A percentile compares a stretch with the other conserved stretches of the same genome.
Conservation (phyloP, 192 early-diverging fungal species). For the Coemansia sp. region DNA sequence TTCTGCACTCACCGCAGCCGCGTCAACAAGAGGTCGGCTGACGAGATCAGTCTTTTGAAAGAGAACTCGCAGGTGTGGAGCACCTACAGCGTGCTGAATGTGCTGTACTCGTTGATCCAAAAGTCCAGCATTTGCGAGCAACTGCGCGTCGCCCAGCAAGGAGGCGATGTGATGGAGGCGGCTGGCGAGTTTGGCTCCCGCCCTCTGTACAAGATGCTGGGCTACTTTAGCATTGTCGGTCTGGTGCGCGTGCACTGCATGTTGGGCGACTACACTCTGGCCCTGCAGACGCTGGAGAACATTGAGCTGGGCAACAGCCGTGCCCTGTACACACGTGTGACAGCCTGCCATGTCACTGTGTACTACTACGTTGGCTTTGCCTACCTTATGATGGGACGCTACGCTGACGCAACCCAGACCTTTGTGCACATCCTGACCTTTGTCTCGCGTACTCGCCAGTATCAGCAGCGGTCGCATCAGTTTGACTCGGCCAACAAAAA, state of each 20-base stretch:
- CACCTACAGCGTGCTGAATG: slow-evolving; percentile 93
- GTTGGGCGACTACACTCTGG: slow-evolving; percentile 92
- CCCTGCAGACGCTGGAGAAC: slow-evolving; percentile 94
- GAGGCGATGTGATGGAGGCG: slow-evolving; percentile 82
- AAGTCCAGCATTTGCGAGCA: slow-evolving; percentile 94
- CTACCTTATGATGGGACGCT: slow-evolving; percentile 98
- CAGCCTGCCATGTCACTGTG: slow-evolving; percentile 94
- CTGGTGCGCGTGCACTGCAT: slow-evolving; percentile 92
- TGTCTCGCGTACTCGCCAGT: slow-evolving; percentile 88
- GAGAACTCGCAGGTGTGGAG: slow-evolving; percentile 90
- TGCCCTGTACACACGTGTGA: slow-evolving; percentile 90
- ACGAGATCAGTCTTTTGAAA: slow-evolving; percentile 77
- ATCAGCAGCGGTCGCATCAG: slow-evolving; percentile 87
- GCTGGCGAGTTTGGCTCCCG: slow-evolving; percentile 85
- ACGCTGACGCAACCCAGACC: slow-evolving; percentile 89
- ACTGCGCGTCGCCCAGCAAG: slow-evolving; percentile 81
- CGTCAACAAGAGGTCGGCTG: slow-evolving; percentile 70
- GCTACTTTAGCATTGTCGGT: slow-evolving; percentile 93
- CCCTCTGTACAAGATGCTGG: slow-evolving; percentile 93
- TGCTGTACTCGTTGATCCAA: slow-evolving; percentile 91
- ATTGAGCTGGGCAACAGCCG: slow-evolving; percentile 87
- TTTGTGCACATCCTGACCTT: slow-evolving; percentile 88
- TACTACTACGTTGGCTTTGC: slow-evolving; percentile 97
- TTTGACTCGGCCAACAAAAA: slow-evolving; percentile 88
- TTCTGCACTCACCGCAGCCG: slow-evolving; percentile 93